Base-by-base conservation (phyloP, 805 yeast species). In the Nadsonia fulvescens region DNA sequence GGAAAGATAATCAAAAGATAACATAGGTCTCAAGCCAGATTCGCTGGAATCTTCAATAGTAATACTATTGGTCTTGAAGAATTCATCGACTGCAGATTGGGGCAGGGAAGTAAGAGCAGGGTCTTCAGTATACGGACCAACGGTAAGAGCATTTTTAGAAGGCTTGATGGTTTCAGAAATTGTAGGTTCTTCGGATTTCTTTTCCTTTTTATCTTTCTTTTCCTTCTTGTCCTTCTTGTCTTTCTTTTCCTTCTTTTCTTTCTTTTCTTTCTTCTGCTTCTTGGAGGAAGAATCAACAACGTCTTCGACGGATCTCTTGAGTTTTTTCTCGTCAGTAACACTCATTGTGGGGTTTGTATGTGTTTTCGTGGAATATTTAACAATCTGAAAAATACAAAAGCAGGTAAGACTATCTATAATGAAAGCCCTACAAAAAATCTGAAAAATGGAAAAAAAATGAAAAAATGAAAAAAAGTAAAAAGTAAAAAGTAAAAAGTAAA, bases 31-130 rank as follows among this genome's bases (percentile, higher is more conserved):
- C 27, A 75, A 46, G 11, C 58, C 47, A n/a, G 53, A 40, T 6
- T 42, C 34, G 18, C 56, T 46, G 16, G 76, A 70, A 44, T 78
- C 92, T 36, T 78, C 91, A 26, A 83, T 64, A 9, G 74, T 61
- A 25, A 82, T 83, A 37, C 76, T 86, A 48, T 83, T 78, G 14
- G 63, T 68, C 28, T 58, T 48, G 36, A 71, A 58, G 45, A 76
- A 89, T 5, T 55, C 50, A 24, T 67, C 71, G 30, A 76, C 53
- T 6, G 70, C 79, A 8, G 23, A 19, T 17, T 32, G 20, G 6
- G 29, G 15, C 5, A 30, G 20, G 22, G 18, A 18, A 4, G 21
- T 11, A 5, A 30, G 28, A 8, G 22, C 33, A 6, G 8, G 14
- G 5, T 13, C 15, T 12, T 30, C 28, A 19, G 14, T 19, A 20